Percentiles rank a stretch among this genome's conserved stretches.
Conservation (phyloP, 2,329 filamentous ascomycete species). For the Pseudogymnoascus sp. region DNA sequence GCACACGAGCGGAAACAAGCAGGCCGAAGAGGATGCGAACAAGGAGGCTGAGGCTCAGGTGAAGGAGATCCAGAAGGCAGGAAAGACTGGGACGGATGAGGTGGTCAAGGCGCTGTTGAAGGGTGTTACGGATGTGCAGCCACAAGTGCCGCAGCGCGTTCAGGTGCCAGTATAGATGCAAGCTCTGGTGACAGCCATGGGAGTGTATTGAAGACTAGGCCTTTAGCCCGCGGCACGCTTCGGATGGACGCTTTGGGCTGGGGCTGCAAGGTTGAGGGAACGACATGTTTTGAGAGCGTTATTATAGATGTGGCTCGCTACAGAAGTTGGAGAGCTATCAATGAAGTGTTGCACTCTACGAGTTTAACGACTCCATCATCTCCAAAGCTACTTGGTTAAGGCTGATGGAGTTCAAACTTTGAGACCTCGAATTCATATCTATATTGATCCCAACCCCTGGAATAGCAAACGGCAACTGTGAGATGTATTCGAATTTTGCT, state of each 20-base stretch:
- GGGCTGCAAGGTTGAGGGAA: neutral
- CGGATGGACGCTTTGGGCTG: neutral
- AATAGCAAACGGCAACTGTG: neutral
- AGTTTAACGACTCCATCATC: neutral
- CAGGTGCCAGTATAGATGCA: slow-evolving; percentile 26
- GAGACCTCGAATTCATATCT: neutral
- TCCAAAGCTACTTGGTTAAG: too few species aligned
- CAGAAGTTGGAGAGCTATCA: neutral
- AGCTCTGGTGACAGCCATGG: neutral
- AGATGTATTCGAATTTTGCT: neutral
- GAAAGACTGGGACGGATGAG: slow-evolving; percentile 67
- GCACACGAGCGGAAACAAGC: slow-evolving; percentile 88
- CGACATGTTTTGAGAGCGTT: neutral
- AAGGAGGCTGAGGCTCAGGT: slow-evolving; percentile 76
- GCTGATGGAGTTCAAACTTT: neutral
- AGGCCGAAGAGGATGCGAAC: slow-evolving; percentile 69
- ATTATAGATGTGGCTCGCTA: neutral
- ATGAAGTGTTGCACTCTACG: neutral
- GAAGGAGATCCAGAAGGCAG: slow-evolving; percentile 70
- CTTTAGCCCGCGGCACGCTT: slow-evolving; percentile 20
- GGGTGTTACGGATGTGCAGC: slow-evolving; percentile 78
- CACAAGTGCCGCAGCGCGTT: slow-evolving; percentile 47
- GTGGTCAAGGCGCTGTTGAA: slow-evolving; percentile 77
- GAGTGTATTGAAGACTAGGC: neutral
- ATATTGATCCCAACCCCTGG: neutral